Evolutionary conservation across 495 filamentous ascomycete species (phyloP).

Genomic region (Corynascus novoguineensis): DNA sequence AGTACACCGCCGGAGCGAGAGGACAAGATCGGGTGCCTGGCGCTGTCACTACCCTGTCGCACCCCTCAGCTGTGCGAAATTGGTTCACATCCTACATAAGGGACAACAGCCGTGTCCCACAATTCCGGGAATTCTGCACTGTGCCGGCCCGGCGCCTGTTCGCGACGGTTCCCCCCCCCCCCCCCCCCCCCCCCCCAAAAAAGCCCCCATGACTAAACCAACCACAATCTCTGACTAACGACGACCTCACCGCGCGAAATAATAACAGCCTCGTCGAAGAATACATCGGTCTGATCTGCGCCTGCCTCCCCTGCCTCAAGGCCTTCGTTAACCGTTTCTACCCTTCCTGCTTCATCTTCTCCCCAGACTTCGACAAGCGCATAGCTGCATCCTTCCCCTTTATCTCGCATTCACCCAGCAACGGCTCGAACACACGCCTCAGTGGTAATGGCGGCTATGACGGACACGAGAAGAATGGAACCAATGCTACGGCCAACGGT

Average conservation of each 20-base stretch:
- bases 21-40: constrained; percentile 14
- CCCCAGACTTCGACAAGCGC: not conserved
- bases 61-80: constrained; percentile 3
- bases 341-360: constrained; percentile 14
- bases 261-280: constrained; percentile 25
- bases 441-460: no score
- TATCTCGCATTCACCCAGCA: not conserved
- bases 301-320: constrained; percentile 24
- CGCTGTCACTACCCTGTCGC: constrained; percentile 3
- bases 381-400: constrained; percentile 5
- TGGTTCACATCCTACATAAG: constrained; percentile 17
- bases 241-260: no score
- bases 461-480: no score
- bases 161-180: constrained; percentile 9
- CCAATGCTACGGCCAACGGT: no score
- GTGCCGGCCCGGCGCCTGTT: constrained; percentile 8
- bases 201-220: no score
- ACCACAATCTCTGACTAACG: no score
- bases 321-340: constrained; percentile 19
- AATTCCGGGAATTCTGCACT: constrained; percentile 6
- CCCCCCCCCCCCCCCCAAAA: no score
- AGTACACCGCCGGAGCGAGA: not conserved
- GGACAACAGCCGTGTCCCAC: constrained; percentile 20
- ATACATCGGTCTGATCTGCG: constrained; percentile 26
- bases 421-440: no score